Base-by-base conservation (phyloP, 2,329 filamentous ascomycete genomes). In the Calonectria montana region DNA sequence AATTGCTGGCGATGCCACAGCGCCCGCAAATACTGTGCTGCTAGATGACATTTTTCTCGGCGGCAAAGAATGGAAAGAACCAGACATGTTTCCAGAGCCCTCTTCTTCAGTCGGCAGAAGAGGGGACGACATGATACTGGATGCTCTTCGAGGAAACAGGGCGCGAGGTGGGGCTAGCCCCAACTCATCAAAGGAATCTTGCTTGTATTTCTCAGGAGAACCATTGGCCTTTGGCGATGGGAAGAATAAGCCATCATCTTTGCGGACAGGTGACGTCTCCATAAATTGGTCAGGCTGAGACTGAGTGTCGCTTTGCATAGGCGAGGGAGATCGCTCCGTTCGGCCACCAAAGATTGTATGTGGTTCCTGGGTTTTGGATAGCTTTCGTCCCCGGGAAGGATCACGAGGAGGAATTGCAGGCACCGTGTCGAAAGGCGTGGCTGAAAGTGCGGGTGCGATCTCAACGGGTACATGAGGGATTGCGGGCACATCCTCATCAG, bases 11-110 rank as follows among this genome's bases (percentile, higher is more conserved):
- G 93, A 93, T 86, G 57, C 81, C 79, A 75, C 77, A 31, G 82
- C 79, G n/a, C 79, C 82, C 8, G 81, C 86, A 31, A 88, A 84
- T 18, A 87, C 84, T 63, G 86, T 86, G 70, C 88, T 96, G 75
- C 93, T 92, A 18, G 91, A 90, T 1, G 96, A 98, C 62, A 95
- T 85, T 80, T 97, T 97, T 50, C 95, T 91, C n/a, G 90, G 86
- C 31, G 91, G 89, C 8, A 93, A 91, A 61, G 94, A 94, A 65
- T 89, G 85, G 43, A 88, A 84, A 0, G 89, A 90, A 18, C 83
- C 83, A 70, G 84, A 83, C 80, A 92, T 86, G 55, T 88, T 88
- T 70, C 82, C 84, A 18, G 88, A 84, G 55, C 87, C 88, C 65
- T 96, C 94, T 67, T 95, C 93, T 63, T 96, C 94, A 1, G 91